These are phyloP conservation scores for bread wheat (Triticum aestivum) DNA, from an alignment of 176 grass and related monocot species.

Conservation along the genomic window DNA sequence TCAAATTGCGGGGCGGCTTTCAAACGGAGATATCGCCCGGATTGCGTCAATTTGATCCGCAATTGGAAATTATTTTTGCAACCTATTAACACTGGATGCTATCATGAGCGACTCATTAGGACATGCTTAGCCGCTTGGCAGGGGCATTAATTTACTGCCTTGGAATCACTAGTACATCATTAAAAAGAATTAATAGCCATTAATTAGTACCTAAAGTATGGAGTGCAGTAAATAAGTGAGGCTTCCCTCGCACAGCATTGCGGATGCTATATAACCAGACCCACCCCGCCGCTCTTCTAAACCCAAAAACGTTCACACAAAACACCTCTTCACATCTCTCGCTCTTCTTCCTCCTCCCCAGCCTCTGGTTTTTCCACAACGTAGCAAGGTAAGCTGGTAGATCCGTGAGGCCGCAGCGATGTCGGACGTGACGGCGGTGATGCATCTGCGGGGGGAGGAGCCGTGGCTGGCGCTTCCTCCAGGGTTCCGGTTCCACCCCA, in stretches of 20 bases:
- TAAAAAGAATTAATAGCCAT: neutral
- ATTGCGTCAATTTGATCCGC: no score
- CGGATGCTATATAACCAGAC: neutral
- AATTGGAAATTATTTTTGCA: no score
- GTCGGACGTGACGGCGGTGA: slow-evolving; percentile 35
- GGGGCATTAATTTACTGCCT: no score
- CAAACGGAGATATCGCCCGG: no score
- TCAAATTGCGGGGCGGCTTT: no score
- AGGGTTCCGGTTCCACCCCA: slow-evolving; percentile 91
- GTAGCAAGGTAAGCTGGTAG: no score
- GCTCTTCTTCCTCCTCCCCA: no score
- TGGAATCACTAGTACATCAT: neutral
- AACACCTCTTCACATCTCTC: neutral
- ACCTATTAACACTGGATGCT: neutral
- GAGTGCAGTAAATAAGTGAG: neutral
- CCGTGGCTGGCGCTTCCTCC: slow-evolving; percentile 51
- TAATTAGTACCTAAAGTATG: neutral
- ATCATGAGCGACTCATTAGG: neutral
- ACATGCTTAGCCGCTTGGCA: neutral
- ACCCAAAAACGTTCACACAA: neutral
- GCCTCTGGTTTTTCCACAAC: neutral
- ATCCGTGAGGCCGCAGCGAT: neutral
- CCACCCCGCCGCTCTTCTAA: neutral
- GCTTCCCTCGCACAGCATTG: no score
- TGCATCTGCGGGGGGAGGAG: slow-evolving; percentile 24